Conservation (phyloP, 2,329 filamentous ascomycete species). For the Rachicladosporium sp. region DNA sequence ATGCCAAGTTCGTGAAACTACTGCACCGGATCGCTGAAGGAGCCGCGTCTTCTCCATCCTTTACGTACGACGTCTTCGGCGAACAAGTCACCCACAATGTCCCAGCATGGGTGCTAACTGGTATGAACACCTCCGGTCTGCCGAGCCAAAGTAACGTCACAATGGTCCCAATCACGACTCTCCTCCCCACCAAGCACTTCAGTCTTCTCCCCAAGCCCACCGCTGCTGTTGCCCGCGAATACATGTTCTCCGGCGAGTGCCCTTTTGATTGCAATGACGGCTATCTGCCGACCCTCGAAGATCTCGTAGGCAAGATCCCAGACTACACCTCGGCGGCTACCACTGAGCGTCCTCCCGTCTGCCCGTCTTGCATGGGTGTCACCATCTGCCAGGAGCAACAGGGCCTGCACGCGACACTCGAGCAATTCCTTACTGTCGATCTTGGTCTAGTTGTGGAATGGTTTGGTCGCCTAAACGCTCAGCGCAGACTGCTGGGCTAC, state of each 20-base stretch:
- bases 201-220: slow-evolving; percentile 8
- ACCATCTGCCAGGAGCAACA: slow-evolving; percentile 13
- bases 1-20: slow-evolving; percentile 3
- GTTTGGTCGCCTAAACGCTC: slow-evolving; percentile 7
- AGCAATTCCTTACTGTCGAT: slow-evolving; percentile 4
- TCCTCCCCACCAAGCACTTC: neutral
- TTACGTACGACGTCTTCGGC: too few relatives aligned
- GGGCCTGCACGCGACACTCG: slow-evolving; percentile 8
- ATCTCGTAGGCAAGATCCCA: slow-evolving; percentile 9
- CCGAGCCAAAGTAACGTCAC: slow-evolving; percentile 4
- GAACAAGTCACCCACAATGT: too few relatives aligned
- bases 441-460: slow-evolving; percentile 10
- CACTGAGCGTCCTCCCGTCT: slow-evolving; percentile 10
- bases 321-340: slow-evolving; percentile 11
- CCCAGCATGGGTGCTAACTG: neutral
- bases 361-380: slow-evolving; percentile 18
- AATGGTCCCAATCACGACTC: too few relatives aligned
- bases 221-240: slow-evolving; percentile 11
- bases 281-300: slow-evolving; percentile 9
- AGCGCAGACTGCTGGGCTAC: slow-evolving; percentile 10
- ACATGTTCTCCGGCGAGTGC: slow-evolving; percentile 5
- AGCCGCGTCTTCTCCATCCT: too few relatives aligned
- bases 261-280: slow-evolving; percentile 11
- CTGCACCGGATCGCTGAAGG: too few relatives aligned
- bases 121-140: slow-evolving; percentile 7